phyloP scores from a whole-genome alignment of 2,329 filamentous ascomycete species.

The Geosmithia flava region DNA sequence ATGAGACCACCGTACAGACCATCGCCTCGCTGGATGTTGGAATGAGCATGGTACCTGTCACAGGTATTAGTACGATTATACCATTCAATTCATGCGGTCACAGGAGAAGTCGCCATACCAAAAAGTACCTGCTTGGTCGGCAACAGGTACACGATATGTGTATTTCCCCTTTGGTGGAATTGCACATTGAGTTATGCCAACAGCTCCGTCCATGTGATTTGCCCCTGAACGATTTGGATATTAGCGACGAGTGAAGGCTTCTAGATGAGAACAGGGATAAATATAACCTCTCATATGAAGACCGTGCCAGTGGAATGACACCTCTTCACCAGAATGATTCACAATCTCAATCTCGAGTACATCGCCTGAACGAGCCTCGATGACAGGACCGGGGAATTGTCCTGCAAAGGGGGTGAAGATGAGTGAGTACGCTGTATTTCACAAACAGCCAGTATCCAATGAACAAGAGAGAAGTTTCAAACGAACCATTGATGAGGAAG shows the following conservation, averaged over 20 bases:
- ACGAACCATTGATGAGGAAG: neutral
- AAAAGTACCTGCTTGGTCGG: neutral
- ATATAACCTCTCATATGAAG: neutral
- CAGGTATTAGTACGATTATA: neutral
- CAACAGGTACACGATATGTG: neutral
- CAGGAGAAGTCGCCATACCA: neutral
- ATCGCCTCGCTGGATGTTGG: neutral
- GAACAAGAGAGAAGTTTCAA: neutral
- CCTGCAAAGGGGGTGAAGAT: neutral
- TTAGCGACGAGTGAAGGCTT: neutral
- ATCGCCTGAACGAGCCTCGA: neutral
- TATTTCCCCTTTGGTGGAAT: neutral
- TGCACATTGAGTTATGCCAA: neutral
- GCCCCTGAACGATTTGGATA: neutral
- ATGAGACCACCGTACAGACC: neutral
- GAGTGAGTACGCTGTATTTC: too few relatives aligned
- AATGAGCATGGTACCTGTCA: neutral
- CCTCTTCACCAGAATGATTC: neutral
- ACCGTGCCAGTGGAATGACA: neutral
- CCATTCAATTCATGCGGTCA: neutral
- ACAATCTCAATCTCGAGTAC: neutral
- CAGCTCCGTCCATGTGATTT: neutral
- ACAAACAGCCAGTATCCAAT: too few relatives aligned
- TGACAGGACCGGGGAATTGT: neutral
- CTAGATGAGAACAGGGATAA: neutral